Base-by-base conservation (phyloP, 176 grass and related monocot genomes). In the Rhynchospora tenuis region DNA sequence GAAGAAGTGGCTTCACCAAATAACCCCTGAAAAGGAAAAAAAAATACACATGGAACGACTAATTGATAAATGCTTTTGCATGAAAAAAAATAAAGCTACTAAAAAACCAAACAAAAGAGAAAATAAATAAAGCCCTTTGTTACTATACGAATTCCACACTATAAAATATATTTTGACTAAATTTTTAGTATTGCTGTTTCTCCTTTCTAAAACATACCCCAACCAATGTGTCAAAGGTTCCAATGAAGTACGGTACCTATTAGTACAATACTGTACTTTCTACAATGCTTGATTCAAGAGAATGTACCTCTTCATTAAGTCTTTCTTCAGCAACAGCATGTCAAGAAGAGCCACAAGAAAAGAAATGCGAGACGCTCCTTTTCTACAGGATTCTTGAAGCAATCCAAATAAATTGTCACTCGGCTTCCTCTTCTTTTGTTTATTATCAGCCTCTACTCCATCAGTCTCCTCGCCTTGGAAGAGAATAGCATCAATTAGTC, bases 261-360 rank as follows among this genome's bases (percentile, higher is more conserved):
- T 69, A 27, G 65, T 27, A 83, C 62, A 73, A 16, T 60, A 64
- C 5, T 19, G 24, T 62, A 77, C 42, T 28, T 6, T 59, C 19
- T 42, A 17, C 27, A 60, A 80, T 80, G 45, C 70, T 80, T 80
- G 16, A 60, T 80, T 17, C 67, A 81, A 54, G 7, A 22, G 29
- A 19, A n/a, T 22, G 66, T 27, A 98, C 95, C 95, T 98, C 85
- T 98, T 80, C 16, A 90, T 64, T 9, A 89, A n/a, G 78, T 98
- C 86, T 85, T 95, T 98, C 86, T 91, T 98, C 58, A 91, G 78
- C 81, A 91, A 89, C 45, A 98, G 50, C 78, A 98, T 83, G 80
- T 98, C 92, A 26, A 98, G 80, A 91, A 98, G 86, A 89, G 90
- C 89, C 13, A 91, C 56, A 64, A 98, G 86, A 84, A 93, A 15